These are phyloP conservation scores for Suillus decipiens DNA, from an alignment of 768 basidiomycete species.

Conservation along the genomic window DNA sequence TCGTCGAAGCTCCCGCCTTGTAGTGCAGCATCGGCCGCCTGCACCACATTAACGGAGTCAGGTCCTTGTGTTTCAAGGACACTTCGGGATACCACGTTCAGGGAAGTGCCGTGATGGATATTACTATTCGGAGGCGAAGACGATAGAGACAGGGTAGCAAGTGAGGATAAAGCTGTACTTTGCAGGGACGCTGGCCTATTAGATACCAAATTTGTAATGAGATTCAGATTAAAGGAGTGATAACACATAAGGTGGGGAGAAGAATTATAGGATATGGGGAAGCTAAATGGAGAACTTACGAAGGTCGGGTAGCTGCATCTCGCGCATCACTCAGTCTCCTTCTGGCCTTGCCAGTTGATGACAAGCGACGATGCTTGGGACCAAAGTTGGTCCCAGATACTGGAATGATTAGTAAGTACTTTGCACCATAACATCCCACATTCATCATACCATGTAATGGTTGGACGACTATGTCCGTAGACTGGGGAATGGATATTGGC, in stretches of 20 bases:
- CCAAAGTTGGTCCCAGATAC: conserved; percentile 34
- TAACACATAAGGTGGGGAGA: neutral
- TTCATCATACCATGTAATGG: conserved; percentile 19
- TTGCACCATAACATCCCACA: conserved; percentile 24
- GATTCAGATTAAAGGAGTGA: neutral
- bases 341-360: conserved; percentile 69
- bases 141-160: conserved; percentile 44
- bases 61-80: conserved; percentile 14
- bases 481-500: conserved; percentile 43
- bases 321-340: conserved; percentile 77
- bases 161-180: conserved; percentile 37
- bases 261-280: conserved; percentile 12
- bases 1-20: conserved; percentile 24
- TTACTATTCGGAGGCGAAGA: conserved; percentile 37
- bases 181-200: conserved; percentile 38
- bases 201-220: conserved; percentile 2
- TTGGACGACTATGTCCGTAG: conserved; percentile 12
- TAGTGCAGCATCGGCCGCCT: conserved; percentile 7
- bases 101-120: conserved; percentile 22
- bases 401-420: conserved; percentile 8
- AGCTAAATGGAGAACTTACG: conserved; percentile 51
- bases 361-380: conserved; percentile 65
- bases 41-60: conserved; percentile 13
- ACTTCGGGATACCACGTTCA: conserved; percentile 13
- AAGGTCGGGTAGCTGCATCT: conserved; percentile 73